Conservation (phyloP, 2,329 filamentous ascomycete species). For the Cordyceps sp. region DNA sequence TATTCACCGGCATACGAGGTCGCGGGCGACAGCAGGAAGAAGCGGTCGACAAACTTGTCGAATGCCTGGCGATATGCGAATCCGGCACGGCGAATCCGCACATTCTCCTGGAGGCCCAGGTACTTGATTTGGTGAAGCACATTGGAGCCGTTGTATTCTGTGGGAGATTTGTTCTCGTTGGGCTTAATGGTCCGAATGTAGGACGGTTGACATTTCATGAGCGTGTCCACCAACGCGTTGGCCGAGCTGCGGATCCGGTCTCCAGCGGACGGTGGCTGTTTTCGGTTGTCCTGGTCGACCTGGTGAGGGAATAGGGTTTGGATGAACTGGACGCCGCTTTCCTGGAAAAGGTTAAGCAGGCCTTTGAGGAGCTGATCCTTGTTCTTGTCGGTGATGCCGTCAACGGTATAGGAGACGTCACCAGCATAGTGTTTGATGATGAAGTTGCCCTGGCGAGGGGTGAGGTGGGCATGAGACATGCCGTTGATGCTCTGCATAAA, state of each 20-base stretch:
- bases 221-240: conserved; percentile 81
- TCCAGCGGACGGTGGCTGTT: conserved; percentile 82
- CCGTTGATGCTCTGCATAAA: conserved; percentile 89
- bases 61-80: conserved; percentile 96
- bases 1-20: conserved; percentile 96
- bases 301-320: conserved; percentile 82
- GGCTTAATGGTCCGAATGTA: conserved; percentile 99
- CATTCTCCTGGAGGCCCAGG: conserved; percentile 97
- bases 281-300: conserved; percentile 89
- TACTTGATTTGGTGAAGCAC: conserved; percentile 98
- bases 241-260: conserved; percentile 93
- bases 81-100: conserved; percentile 86
- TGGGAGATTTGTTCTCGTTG: conserved; percentile 94
- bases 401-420: conserved; percentile 85
- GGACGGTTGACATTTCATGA: conserved; percentile 95
- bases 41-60: conserved; percentile 95
- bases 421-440: conserved; percentile 98
- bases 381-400: conserved; percentile 98
- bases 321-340: conserved; percentile 71
- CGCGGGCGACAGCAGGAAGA: conserved; percentile 86
- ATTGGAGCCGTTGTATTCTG: conserved; percentile 81
- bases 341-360: conserved; percentile 69
- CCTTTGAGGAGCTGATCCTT: conserved; percentile 96
- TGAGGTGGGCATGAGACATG: conserved; percentile 81
- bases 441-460: conserved; percentile 84